Base-by-base conservation (phyloP, 192 early-diverging fungal species). In the Podila epicladia region DNA sequence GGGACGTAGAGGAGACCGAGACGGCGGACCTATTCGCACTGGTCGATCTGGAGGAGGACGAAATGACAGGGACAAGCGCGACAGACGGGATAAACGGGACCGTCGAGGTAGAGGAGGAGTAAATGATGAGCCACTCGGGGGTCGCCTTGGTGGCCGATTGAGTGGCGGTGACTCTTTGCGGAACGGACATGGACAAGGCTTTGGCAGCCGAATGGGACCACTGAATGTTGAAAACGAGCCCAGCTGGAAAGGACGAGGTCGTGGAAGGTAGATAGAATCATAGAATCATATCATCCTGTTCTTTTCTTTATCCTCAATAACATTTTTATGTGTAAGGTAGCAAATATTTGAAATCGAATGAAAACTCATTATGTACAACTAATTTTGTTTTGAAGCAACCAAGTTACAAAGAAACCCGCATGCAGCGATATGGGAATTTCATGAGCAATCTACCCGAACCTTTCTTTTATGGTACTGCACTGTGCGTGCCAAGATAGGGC, bases 211-310 rank as follows among this genome's bases (percentile, higher is more conserved):
- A 26, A 60, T 37, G 37, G 38, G 68, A 0, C 33, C 33, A 5
- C 49, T 67, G 15, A 68, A 71, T 66, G 53, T 65, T 41, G 28
- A 71, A 9, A 67, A 58, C 26, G 80, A 71, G 33, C 59, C 69
- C 28, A 75, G 64, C 64, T 73, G 80, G 72, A 71, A 75, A 45
- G 60, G 73, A 22, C 64, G 72, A 19, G 80, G 80, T 19, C 72
- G 75, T 22, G 69, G 69, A 3, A 69, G 75, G 11, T 79, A 77
- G 31, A 49, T 20, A 20, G 59, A 28, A 22, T 38, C 6, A 49
- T 20, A 20, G 59, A 28, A 22, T 38, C 6, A 7, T 33, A 33
- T 33, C 33, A 33, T 33, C 33, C 3, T 33, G 29, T 33, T 3
- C 6, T 33, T 33, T 33, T 33, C 33, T 33, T 33, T 33, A 33